phyloP scores from a whole-genome alignment of 2,329 filamentous ascomycete species.

The Botryosphaeria dothidea region DNA sequence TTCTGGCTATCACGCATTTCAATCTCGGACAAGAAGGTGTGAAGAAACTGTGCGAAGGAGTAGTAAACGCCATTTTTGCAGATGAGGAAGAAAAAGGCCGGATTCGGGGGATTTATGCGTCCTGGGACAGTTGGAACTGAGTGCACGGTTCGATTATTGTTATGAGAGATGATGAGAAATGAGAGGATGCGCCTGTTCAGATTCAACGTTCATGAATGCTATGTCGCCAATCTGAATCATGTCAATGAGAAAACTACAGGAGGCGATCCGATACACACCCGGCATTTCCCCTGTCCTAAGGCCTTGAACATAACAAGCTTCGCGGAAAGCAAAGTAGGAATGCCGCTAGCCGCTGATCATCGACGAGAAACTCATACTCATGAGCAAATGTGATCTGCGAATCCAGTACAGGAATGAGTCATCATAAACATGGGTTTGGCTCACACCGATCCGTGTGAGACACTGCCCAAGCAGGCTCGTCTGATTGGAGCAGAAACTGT shows the following conservation, averaged over 20 bases:
- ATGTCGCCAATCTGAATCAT: not conserved
- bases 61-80: slow-evolving; percentile 67
- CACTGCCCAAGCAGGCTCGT: too few species aligned
- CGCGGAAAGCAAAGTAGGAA: not conserved
- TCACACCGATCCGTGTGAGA: too few species aligned
- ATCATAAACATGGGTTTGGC: too few species aligned
- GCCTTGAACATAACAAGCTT: not conserved
- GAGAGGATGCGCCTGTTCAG: not conserved
- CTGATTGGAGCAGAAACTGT: not conserved
- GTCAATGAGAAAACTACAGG: not conserved
- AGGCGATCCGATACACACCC: not conserved
- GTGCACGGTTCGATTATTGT: not conserved
- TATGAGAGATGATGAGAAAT: not conserved
- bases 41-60: slow-evolving; percentile 59
- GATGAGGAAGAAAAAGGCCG: slow-evolving; percentile 62
- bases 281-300: not conserved
- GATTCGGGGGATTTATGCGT: slow-evolving; percentile 35
- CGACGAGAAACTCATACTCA: not conserved
- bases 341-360: not conserved
- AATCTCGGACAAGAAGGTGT: slow-evolving; percentile 51
- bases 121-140: slow-evolving; percentile 16
- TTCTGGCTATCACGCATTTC: slow-evolving; percentile 72
- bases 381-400: not conserved
- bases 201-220: not conserved
- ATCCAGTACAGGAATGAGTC: not conserved